Conservation (phyloP, 2,329 filamentous ascomycete genomes). For the Botryotinia globosa region DNA sequence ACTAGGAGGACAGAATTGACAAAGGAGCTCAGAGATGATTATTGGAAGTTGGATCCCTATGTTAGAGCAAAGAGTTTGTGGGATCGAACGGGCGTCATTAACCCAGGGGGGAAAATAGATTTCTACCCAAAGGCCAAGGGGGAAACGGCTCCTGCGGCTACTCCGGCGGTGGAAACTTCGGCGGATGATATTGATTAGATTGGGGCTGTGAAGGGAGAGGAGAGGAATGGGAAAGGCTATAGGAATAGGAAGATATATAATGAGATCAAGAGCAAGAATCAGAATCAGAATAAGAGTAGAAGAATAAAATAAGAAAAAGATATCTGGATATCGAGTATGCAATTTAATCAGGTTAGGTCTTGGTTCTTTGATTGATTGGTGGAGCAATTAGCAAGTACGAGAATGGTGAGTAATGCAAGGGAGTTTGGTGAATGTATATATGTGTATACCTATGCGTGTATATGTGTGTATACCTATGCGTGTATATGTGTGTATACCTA, state of each 20-base stretch:
- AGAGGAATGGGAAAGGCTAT: background rate
- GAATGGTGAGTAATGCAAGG: no score
- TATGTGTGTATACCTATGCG: background rate
- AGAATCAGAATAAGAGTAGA: background rate
- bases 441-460: no score
- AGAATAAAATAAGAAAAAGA: background rate
- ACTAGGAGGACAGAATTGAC: conserved; percentile 61
- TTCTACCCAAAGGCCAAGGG: conserved; percentile 56
- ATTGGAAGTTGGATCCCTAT: conserved; percentile 89
- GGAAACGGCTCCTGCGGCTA: conserved; percentile 16
- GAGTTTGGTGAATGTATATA: background rate
- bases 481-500: background rate
- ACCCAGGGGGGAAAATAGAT: conserved; percentile 62
- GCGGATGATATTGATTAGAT: conserved; percentile 36
- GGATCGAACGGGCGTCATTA: conserved; percentile 74
- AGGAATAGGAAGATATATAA: background rate
- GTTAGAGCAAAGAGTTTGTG: conserved; percentile 79
- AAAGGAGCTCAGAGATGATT: conserved; percentile 64
- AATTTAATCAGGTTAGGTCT: no score
- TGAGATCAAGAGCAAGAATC: background rate
- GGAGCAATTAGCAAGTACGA: background rate
- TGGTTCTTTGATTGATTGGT: background rate
- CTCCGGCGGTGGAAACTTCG: conserved; percentile 13
- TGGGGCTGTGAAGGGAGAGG: background rate
- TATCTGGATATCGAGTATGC: background rate